phyloP scores from a whole-genome alignment of 805 yeast genomes.

The Candida ovalis region DNA sequence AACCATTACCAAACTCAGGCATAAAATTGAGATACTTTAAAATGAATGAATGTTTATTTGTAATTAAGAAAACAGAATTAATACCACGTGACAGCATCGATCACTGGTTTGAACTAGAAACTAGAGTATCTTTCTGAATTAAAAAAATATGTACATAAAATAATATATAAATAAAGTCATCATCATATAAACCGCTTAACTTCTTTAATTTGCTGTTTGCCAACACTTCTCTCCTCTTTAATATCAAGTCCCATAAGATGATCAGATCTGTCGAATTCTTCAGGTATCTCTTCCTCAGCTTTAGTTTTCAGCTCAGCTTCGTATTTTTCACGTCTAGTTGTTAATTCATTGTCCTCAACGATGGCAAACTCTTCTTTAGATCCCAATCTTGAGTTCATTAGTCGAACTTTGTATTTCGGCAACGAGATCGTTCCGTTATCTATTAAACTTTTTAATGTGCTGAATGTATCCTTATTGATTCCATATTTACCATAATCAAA shows the following conservation, averaged over 20 bases:
- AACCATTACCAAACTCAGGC: conserved; percentile 3
- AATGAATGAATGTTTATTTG: conserved; percentile 48
- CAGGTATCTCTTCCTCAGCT: background rate
- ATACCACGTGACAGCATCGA: conserved; percentile 45
- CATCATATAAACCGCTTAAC: conserved; percentile 9
- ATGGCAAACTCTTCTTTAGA: conserved; percentile 11
- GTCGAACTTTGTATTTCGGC: conserved; percentile 24
- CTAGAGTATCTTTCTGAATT: conserved; percentile 15
- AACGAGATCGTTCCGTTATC: conserved; percentile 17
- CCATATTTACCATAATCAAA: conserved; percentile 6
- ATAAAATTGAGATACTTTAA: conserved; percentile 37
- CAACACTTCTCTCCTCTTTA: background rate
- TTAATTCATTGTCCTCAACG: conserved; percentile 16
- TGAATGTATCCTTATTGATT: conserved; percentile 14
- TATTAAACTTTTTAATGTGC: conserved; percentile 13
- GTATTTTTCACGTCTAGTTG: conserved; percentile 1
- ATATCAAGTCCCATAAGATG: background rate
- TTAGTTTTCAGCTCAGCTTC: background rate
- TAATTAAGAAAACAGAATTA: conserved; percentile 26
- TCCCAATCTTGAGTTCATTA: background rate
- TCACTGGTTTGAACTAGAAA: conserved; percentile 40
- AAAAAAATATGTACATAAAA: conserved; percentile 1
- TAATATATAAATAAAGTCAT: background rate
- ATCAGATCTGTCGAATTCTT: background rate
- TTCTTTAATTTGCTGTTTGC: conserved; percentile 5